A percentile compares a stretch with the other conserved stretches of the same genome.
Conservation (phyloP, 2,329 filamentous ascomycete genomes). For the Beauveria australis region DNA sequence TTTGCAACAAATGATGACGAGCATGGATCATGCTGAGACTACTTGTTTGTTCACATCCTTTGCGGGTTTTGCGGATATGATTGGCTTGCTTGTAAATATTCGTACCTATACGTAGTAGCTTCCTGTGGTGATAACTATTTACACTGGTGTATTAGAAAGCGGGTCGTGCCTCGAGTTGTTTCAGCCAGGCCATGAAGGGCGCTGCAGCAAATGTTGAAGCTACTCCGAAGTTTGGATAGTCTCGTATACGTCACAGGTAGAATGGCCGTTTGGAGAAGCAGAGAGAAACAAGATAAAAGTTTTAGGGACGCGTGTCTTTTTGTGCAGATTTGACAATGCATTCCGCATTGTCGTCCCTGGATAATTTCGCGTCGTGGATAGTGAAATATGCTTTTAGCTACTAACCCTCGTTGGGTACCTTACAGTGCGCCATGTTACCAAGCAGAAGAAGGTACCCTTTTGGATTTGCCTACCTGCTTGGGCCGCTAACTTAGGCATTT, state of each 20-base stretch:
- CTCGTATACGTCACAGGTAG: background rate
- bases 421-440: too few relatives aligned
- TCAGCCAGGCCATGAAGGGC: conserved; percentile 15
- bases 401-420: too few relatives aligned
- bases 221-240: background rate
- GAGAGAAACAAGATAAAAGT: background rate
- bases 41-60: background rate
- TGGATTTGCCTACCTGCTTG: background rate
- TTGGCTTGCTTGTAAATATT: too few relatives aligned
- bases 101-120: background rate
- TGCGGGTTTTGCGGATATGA: background rate
- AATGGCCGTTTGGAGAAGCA: background rate
- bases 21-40: too few relatives aligned
- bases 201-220: background rate
- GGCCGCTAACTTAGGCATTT: background rate
- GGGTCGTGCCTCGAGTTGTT: conserved; percentile 14
- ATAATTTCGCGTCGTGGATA: background rate
- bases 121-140: background rate
- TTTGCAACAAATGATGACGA: too few relatives aligned
- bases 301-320: background rate
- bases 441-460: background rate
- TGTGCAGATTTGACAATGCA: background rate
- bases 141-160: background rate
- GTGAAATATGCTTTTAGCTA: too few relatives aligned
- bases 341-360: background rate